A percentile compares a stretch with the other conserved stretches of the same genome.
Conservation (phyloP, 192 early-diverging fungal genomes). For the Entomortierella parvispora region DNA sequence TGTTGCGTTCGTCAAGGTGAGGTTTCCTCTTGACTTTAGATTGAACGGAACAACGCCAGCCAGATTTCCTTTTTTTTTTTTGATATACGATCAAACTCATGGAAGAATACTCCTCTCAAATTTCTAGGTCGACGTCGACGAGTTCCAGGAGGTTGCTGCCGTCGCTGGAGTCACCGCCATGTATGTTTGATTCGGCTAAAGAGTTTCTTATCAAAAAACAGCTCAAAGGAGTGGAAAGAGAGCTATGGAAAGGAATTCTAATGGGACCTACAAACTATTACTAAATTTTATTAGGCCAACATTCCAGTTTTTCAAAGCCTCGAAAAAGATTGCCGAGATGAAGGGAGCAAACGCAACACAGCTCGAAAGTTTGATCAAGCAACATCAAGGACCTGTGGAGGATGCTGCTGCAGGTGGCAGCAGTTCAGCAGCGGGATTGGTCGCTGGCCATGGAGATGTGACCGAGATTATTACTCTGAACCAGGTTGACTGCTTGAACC, state of each 20-base stretch:
- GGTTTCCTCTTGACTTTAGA: not conserved
- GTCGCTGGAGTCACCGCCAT: slow-evolving; percentile 56
- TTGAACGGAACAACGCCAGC: not conserved
- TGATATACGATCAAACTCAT: too few species aligned
- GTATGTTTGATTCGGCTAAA: slow-evolving; percentile 32
- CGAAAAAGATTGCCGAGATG: slow-evolving; percentile 78
- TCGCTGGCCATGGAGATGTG: slow-evolving; percentile 66
- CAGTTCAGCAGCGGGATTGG: slow-evolving; percentile 15
- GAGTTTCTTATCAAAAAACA: too few species aligned
- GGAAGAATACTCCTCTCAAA: too few species aligned
- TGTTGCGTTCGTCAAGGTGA: slow-evolving; percentile 64
- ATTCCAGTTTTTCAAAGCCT: slow-evolving; percentile 85
- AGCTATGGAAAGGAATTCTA: too few species aligned
- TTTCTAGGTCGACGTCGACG: slow-evolving; percentile 57
- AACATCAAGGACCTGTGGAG: slow-evolving; percentile 61
- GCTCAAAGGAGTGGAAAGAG: too few species aligned
- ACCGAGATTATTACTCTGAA: slow-evolving; percentile 71
- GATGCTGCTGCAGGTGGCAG: slow-evolving; percentile 38
- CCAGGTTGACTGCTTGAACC: slow-evolving; percentile 89
- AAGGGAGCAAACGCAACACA: slow-evolving; percentile 81
- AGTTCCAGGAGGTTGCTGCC: slow-evolving; percentile 52
- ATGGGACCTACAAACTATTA: not conserved
- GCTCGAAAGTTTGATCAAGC: slow-evolving; percentile 76
- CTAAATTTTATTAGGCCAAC: slow-evolving; percentile 74
- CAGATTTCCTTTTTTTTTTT: slow-evolving; percentile 1